A percentile compares a stretch with the other conserved stretches of the same genome.
phyloP scores from a whole-genome alignment of 495 filamentous ascomycete species.

The Astrothelium subdiscretum region DNA sequence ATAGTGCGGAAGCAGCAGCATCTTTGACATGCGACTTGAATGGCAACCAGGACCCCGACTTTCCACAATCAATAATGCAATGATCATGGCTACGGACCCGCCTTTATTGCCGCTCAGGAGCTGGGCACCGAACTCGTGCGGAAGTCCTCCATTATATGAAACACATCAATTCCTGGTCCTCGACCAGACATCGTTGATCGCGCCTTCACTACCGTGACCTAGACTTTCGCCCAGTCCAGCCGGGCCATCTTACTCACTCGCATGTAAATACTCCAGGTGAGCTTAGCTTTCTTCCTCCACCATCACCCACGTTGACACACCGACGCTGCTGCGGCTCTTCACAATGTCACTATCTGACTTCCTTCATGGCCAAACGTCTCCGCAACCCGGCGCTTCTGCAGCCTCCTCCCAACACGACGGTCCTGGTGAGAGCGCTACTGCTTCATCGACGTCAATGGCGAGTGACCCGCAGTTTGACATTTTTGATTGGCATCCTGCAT shows the following conservation, averaged over 20 bases:
- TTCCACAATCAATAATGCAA: constrained; percentile 1
- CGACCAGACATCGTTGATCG: background rate
- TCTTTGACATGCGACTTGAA: constrained; percentile 1
- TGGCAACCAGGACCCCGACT: constrained; percentile 2
- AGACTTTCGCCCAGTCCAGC: background rate
- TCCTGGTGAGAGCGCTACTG: constrained; percentile 3
- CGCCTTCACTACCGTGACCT: background rate
- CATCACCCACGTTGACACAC: background rate
- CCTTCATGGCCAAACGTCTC: background rate
- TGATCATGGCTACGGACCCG: constrained; percentile 3
- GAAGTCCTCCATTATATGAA: background rate
- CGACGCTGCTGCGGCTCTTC: background rate
- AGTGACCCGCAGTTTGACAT: constrained; percentile 55
- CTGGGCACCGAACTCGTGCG: background rate
- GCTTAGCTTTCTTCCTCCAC: background rate
- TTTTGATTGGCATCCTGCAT: constrained; percentile 86
- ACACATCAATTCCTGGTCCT: background rate
- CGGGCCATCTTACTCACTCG: background rate
- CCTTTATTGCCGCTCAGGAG: background rate
- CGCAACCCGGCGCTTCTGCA: background rate
- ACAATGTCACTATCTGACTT: background rate
- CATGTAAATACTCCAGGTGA: background rate
- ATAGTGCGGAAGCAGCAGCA: background rate
- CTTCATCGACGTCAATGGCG: constrained; percentile 10
- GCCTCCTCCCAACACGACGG: background rate